Conservation (phyloP, 441 rosid species). For the Macaranga tanarius region DNA sequence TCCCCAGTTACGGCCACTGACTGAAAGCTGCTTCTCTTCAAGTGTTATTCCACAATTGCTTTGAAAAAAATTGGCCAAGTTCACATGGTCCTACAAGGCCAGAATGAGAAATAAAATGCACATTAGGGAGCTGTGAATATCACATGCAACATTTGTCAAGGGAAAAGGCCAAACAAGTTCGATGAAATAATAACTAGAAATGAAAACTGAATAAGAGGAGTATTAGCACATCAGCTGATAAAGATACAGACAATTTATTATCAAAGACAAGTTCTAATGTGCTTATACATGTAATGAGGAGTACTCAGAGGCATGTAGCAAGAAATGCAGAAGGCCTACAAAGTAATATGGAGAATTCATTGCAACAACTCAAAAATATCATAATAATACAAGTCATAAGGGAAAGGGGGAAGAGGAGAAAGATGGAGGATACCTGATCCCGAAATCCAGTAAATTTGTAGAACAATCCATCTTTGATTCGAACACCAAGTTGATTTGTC, state of each 20-base stretch:
- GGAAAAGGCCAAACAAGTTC: background rate
- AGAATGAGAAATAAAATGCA: slow-evolving; percentile 5
- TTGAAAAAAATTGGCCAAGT: slow-evolving; percentile 73
- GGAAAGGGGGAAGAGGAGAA: background rate
- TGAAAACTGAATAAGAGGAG: background rate
- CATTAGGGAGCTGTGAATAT: background rate
- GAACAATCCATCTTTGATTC: slow-evolving; percentile 68
- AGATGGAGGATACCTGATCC: slow-evolving; percentile 54
- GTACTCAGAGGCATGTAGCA: background rate
- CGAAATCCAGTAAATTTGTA: slow-evolving; percentile 91
- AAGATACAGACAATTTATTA: background rate
- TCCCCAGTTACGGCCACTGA: slow-evolving; percentile 95
- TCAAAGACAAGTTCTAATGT: background rate
- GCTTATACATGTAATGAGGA: background rate
- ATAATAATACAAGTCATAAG: background rate
- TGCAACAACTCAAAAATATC: background rate
- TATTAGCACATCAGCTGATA: background rate
- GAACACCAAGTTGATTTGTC: slow-evolving; percentile 73
- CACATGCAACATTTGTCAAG: background rate
- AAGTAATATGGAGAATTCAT: background rate
- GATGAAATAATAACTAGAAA: background rate
- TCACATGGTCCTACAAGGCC: slow-evolving; percentile 63
- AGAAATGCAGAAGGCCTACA: background rate
- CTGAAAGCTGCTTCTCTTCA: slow-evolving; percentile 92
- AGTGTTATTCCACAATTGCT: slow-evolving; percentile 61